A percentile compares a stretch with the other conserved stretches of the same genome.
Conservation (phyloP, 345 rosid species). For the Theobroma cacao region DNA sequence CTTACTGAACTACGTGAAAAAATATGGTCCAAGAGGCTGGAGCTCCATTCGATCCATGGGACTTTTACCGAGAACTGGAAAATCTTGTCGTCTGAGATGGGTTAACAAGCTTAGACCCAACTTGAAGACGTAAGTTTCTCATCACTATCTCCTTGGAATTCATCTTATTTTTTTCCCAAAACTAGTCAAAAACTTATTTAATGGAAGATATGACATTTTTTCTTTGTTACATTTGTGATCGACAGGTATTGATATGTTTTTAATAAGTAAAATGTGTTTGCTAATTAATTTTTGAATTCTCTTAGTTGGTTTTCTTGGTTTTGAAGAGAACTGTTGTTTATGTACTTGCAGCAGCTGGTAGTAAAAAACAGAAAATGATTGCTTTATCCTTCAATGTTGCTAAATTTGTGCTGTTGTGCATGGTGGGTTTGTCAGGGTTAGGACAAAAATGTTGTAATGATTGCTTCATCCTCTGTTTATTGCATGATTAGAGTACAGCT, state of each 20-base stretch:
- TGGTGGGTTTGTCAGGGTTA: neutral
- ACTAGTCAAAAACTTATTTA: no score
- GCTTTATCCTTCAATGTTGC: neutral
- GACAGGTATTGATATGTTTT: no score
- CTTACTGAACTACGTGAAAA: constrained; percentile 47
- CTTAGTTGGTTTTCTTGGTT: neutral
- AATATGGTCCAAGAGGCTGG: constrained; percentile 69
- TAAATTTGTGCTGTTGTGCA: neutral
- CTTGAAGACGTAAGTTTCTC: constrained; percentile 49
- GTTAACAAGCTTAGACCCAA: constrained; percentile 76
- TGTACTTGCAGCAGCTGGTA: neutral
- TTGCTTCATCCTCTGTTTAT: neutral
- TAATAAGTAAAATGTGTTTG: neutral
- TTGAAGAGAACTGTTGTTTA: neutral
- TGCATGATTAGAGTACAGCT: neutral
- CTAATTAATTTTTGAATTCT: neutral
- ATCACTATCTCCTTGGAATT: neutral
- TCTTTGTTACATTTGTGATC: neutral
- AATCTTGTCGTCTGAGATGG: constrained; percentile 80
- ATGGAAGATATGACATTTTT: no score
- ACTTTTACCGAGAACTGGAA: constrained; percentile 61
- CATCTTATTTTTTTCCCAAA: no score
- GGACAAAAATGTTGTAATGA: neutral
- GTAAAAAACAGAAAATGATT: neutral
- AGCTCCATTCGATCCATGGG: constrained; percentile 89